Conservation (phyloP, 2,329 filamentous ascomycete genomes). For the Hymenoscyphus scutula region DNA sequence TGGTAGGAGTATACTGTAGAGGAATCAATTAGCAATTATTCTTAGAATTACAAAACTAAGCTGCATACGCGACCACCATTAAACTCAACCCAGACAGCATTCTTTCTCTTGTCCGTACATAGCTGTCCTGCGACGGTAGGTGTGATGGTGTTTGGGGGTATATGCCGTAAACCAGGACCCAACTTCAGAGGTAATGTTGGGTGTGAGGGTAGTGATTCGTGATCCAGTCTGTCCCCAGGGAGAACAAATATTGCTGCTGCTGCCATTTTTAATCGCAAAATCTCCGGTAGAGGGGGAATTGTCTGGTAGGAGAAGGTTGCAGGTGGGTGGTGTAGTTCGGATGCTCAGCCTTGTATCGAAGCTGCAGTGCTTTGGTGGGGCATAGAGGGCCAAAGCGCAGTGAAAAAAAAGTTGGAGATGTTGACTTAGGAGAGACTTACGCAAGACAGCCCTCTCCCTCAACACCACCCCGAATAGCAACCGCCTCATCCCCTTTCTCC, state of each 20-base stretch:
- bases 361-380: background rate
- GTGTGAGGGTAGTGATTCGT: conserved; percentile 63
- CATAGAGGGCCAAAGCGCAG: background rate
- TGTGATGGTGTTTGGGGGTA: conserved; percentile 71
- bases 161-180: conserved; percentile 79
- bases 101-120: conserved; percentile 67
- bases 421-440: background rate
- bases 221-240: conserved; percentile 74
- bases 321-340: background rate
- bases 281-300: background rate
- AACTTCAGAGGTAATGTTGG: conserved; percentile 72
- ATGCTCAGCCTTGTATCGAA: conserved; percentile 4
- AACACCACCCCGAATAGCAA: conserved; percentile 6
- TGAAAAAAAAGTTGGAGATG: conserved; percentile 9
- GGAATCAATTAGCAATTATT: conserved; percentile 9
- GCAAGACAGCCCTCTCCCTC: conserved; percentile 6
- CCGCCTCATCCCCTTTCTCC: background rate
- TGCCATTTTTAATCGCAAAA: conserved; percentile 18
- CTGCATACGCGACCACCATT: conserved; percentile 63
- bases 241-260: conserved; percentile 64
- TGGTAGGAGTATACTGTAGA: conserved; percentile 69
- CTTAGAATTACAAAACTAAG: background rate
- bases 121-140: conserved; percentile 67
- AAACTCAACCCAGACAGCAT: conserved; percentile 74
- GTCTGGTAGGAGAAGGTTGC: conserved; percentile 14